A percentile compares a stretch with the other conserved stretches of the same genome.
These are phyloP conservation scores for Cardiospermum halicacabum DNA, from an alignment of 345 rosid species.

Conservation along the genomic window DNA sequence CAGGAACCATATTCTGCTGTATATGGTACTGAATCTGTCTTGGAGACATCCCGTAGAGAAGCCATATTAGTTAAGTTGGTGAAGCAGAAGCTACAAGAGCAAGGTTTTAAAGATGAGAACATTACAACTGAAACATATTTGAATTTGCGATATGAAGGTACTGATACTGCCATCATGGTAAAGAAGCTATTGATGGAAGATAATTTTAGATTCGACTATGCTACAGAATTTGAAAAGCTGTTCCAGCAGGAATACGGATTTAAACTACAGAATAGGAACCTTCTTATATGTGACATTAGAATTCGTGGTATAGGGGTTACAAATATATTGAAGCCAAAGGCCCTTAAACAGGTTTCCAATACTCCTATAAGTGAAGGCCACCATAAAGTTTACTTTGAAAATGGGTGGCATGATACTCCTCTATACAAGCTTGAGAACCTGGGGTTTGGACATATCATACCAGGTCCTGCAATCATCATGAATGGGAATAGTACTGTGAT, in stretches of 20 bases:
- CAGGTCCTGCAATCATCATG: conserved; percentile 92
- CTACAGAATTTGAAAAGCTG: conserved; percentile 68
- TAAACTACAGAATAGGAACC: conserved; percentile 69
- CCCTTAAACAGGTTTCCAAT: conserved; percentile 39
- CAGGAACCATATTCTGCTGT: conserved; percentile 93
- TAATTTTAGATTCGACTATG: conserved; percentile 50
- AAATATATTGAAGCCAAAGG: conserved; percentile 73
- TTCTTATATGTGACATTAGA: conserved; percentile 82
- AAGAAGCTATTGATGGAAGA: conserved; percentile 42
- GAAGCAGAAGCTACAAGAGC: conserved; percentile 62
- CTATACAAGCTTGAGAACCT: conserved; percentile 75
- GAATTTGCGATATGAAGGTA: conserved; percentile 89
- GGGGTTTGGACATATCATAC: conserved; percentile 59
- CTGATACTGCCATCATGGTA: conserved; percentile 98
- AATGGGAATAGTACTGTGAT: conserved; percentile 95
- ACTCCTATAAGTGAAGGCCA: conserved; percentile 54
- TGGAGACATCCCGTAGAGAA: conserved; percentile 71
- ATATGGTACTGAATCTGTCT: conserved; percentile 57
- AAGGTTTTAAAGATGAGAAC: conserved; percentile 67
- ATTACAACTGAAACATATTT: conserved; percentile 68
- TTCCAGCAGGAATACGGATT: conserved; percentile 94
- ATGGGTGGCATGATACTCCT: conserved; percentile 71
- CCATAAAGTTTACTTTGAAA: conserved; percentile 66
- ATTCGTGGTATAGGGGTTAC: conserved; percentile 91
- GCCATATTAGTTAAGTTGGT: conserved; percentile 45